A percentile compares a stretch with the other conserved stretches of the same genome.
Conservation (phyloP, 2,329 filamentous ascomycete species). For the Calonectria hawksworthii region DNA sequence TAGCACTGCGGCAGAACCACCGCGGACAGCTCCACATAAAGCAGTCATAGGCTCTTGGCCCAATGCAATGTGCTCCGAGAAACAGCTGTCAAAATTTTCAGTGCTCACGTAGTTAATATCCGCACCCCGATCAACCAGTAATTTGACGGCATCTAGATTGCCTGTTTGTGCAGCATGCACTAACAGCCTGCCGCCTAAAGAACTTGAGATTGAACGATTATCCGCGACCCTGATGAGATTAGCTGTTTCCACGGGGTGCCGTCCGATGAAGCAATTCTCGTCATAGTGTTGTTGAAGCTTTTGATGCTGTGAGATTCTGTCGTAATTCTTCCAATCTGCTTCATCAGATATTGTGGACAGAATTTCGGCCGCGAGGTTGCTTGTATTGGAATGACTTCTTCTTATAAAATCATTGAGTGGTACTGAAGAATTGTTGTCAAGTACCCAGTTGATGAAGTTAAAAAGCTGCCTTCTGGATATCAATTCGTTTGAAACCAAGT, state of each 20-base stretch:
- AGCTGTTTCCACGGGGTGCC: background rate
- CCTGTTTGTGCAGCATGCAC: background rate
- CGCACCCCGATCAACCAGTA: background rate
- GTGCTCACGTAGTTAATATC: background rate
- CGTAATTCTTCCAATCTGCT: background rate
- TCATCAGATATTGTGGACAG: background rate
- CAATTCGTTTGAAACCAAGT: background rate
- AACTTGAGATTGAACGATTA: background rate
- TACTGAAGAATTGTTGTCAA: background rate
- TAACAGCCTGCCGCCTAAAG: background rate
- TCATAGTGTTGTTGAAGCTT: too few relatives aligned
- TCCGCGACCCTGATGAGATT: background rate
- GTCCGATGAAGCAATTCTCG: background rate
- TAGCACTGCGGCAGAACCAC: background rate
- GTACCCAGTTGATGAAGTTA: background rate
- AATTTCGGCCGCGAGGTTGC: background rate
- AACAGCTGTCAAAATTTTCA: background rate
- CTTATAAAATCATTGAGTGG: background rate
- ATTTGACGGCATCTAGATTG: background rate
- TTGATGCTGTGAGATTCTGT: too few relatives aligned
- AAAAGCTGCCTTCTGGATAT: background rate
- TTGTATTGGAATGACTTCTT: background rate
- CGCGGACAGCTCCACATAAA: background rate
- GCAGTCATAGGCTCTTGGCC: background rate
- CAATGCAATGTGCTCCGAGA: too few relatives aligned